Percentiles rank a stretch among this genome's conserved stretches.
phyloP scores from a whole-genome alignment of 2,329 filamentous ascomycete species.

The Diaporthe citriasiana region DNA sequence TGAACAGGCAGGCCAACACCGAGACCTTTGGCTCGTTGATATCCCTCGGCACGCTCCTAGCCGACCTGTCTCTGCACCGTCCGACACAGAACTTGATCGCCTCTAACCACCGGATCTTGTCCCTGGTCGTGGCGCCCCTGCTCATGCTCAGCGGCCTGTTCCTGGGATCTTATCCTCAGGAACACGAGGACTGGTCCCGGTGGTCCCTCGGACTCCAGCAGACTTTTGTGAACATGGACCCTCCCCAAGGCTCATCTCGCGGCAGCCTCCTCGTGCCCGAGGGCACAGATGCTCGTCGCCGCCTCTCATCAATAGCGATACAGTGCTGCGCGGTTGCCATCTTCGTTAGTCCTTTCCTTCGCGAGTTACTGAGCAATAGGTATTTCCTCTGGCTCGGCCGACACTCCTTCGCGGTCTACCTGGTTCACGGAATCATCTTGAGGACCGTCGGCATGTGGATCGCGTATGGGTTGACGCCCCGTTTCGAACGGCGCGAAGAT shows the following conservation, averaged over 20 bases:
- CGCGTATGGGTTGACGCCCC: conserved; percentile 62
- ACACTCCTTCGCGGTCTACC: conserved; percentile 69
- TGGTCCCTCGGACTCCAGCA: conserved; percentile 57
- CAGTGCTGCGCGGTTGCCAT: conserved; percentile 65
- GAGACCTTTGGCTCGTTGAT: conserved; percentile 69
- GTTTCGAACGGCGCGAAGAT: conserved; percentile 48
- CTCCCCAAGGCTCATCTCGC: conserved; percentile 52
- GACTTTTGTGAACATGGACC: conserved; percentile 47
- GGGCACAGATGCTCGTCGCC: conserved; percentile 56
- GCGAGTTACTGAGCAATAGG: conserved; percentile 63
- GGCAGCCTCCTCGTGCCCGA: conserved; percentile 61
- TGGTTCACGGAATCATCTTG: conserved; percentile 66
- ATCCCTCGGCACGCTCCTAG: conserved; percentile 65
- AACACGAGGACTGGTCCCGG: conserved; percentile 62
- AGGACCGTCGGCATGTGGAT: conserved; percentile 65
- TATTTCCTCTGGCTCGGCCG: conserved; percentile 67
- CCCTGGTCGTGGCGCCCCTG: conserved; percentile 49
- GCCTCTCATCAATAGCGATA: conserved; percentile 62
- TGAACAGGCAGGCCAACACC: conserved; percentile 59
- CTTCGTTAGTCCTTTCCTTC: conserved; percentile 62
- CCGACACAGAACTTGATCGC: conserved; percentile 61
- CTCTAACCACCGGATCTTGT: conserved; percentile 55
- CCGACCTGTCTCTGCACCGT: conserved; percentile 63
- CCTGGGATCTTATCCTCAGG: conserved; percentile 64
- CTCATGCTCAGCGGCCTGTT: conserved; percentile 60